Percentiles rank a stretch among this genome's conserved stretches.
phyloP scores from a whole-genome alignment of 352 stramenopile species.

The Globisporangium acanthophoron region DNA sequence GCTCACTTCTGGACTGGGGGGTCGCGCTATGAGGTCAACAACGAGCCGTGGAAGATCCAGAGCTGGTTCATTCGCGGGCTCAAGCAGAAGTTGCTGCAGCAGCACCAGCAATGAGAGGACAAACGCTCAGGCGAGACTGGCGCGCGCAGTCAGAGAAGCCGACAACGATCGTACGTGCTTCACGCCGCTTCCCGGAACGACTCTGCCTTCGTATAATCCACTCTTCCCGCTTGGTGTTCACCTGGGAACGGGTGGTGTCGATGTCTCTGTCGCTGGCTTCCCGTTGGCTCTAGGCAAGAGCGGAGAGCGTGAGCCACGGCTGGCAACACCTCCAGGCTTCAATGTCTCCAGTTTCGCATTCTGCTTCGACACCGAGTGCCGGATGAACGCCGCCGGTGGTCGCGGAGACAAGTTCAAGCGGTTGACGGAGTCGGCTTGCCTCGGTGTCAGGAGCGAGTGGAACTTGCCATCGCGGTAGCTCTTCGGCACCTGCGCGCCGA shows the following conservation, averaged over 20 bases:
- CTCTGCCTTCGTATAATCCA: background rate
- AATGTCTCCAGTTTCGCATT: conserved; percentile 4
- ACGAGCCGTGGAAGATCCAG: conserved; percentile 40
- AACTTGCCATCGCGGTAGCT: conserved; percentile 52
- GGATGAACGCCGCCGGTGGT: conserved; percentile 10
- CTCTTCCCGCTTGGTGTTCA: background rate
- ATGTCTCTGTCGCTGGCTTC: background rate
- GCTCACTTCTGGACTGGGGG: conserved; percentile 16
- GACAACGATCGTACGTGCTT: background rate
- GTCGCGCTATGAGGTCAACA: conserved; percentile 28
- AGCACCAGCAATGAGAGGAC: background rate
- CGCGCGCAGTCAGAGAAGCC: background rate
- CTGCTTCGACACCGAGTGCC: conserved; percentile 22
- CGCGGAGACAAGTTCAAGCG: conserved; percentile 33
- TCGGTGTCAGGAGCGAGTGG: conserved; percentile 33
- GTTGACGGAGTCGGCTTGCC: conserved; percentile 46
- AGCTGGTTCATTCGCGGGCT: conserved; percentile 37
- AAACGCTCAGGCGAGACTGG: background rate
- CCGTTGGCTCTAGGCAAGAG: background rate
- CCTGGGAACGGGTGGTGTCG: background rate
- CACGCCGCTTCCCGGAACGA: background rate
- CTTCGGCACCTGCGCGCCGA: conserved; percentile 45
- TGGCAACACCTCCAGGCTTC: background rate
- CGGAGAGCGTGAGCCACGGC: background rate
- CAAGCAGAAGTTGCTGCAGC: conserved; percentile 24